Base-by-base conservation (phyloP, 2,329 filamentous ascomycete species). In the Arthrinium puccinioides region DNA sequence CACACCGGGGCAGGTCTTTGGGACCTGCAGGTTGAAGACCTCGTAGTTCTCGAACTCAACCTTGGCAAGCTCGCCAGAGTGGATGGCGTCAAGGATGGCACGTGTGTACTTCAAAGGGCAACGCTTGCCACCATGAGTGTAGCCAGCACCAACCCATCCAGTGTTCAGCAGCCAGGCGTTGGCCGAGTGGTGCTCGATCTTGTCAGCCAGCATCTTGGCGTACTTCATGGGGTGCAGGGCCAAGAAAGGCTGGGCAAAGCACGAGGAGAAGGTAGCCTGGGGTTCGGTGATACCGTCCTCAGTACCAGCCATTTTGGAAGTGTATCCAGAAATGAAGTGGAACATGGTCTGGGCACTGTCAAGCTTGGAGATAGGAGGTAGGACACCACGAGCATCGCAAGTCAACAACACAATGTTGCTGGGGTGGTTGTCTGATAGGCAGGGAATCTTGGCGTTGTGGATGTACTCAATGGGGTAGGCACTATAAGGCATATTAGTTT, bases 311-410 rank as follows among this genome's bases (percentile, higher is more conserved):
- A 98, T 98, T 82, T 98, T 98, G 60, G 90, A 97, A 47, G 92
- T 98, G 77, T 98, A 98, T 54, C 92, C 92, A 14, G 87, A 94
- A 69, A 98, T 98, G 81, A 98, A 98, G 77, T 98, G 92, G 83
- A 97, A 98, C 90, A 98, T 97, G 64, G 88, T 95, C 72, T 97
- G 92, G 56, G 87, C 80, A 48, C 84, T 79, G 73, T 84, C 81
- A 61, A 98, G 84, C 76, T 97, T 97, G 56, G 88, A 96, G 69
- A 98, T 97, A 33, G 92, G 92, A 40, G 92, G 92, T 39, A 98
- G 81, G 34, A 98, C 92, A 72, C 92, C 92, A 51, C 92, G 87
- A 43, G 92, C 92, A 57, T 98, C 92, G 71, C 92, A 98, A 45
- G 92, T 98, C 53, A 98, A 82, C 53, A 98, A 84, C 60, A 98